Percentiles rank a stretch among this genome's conserved stretches.
Conservation (phyloP, 768 basidiomycete species). For the Podaxis pistillaris region DNA sequence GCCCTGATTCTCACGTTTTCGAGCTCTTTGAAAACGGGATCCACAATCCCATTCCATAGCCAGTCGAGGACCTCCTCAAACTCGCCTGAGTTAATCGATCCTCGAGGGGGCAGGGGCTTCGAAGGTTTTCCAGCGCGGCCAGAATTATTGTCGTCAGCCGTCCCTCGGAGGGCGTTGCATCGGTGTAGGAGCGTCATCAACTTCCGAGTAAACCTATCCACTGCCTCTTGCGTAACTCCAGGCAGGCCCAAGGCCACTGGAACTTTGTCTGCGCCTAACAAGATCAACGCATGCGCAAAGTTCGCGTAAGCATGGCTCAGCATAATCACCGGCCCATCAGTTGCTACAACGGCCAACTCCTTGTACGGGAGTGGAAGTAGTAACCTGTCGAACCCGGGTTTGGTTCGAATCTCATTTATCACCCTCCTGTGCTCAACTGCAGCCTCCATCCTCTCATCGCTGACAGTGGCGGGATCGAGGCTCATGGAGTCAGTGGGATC, state of each 20-base stretch:
- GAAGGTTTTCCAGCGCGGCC: neutral
- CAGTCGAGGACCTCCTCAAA: neutral
- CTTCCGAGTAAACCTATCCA: neutral
- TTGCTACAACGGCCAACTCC: neutral
- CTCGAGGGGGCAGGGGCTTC: neutral
- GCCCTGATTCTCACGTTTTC: neutral
- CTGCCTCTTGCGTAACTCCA: neutral
- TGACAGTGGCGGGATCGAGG: neutral
- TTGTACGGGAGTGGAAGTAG: neutral
- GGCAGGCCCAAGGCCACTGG: neutral
- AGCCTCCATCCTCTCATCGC: neutral
- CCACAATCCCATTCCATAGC: neutral
- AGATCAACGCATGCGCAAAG: neutral
- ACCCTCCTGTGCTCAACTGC: neutral
- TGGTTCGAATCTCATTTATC: neutral
- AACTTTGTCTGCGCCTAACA: neutral
- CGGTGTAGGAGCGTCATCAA: neutral
- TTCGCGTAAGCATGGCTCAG: neutral
- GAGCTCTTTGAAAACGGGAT: neutral
- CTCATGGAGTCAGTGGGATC: neutral
- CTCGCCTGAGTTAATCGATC: neutral
- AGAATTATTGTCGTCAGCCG: too few relatives aligned
- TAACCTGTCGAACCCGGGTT: neutral
- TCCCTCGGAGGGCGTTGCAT: neutral
- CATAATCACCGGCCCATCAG: neutral